Evolutionary conservation across 78 protist genomes (phyloP).

Genomic region (Speleostelium caveatum): DNA sequence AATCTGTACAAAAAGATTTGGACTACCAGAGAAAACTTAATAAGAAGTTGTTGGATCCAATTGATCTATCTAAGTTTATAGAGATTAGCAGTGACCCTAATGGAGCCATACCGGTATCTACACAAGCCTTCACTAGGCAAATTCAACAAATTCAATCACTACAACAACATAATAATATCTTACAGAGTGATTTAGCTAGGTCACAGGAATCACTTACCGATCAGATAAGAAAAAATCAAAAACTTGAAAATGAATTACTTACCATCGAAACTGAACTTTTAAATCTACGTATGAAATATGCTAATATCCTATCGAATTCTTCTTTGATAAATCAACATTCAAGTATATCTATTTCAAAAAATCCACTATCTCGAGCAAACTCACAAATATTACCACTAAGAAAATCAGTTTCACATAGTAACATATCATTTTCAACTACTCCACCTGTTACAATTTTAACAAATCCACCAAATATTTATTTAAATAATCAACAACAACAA

Average conservation of each 20-base stretch:
- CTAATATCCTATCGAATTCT: conserved; percentile 12
- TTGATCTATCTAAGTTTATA: conserved; percentile 22
- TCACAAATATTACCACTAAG: conserved; percentile 35
- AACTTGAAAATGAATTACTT: conserved; percentile 51
- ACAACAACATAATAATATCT: conserved; percentile 5
- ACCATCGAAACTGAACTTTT: conserved; percentile 47
- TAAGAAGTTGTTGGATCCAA: conserved; percentile 21
- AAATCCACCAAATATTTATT: background rate
- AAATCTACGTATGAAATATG: conserved; percentile 65
- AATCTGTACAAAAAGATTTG: conserved; percentile 37
- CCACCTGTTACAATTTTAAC: background rate
- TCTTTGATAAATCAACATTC: background rate
- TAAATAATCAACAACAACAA: no score
- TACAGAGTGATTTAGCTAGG: conserved; percentile 7
- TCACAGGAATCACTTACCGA: conserved; percentile 30
- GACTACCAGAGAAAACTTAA: conserved; percentile 15
- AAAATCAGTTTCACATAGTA: conserved; percentile 59
- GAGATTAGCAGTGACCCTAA: conserved; percentile 49
- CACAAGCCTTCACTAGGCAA: conserved; percentile 73
- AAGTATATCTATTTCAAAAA: background rate
- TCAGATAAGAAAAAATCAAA: conserved; percentile 11
- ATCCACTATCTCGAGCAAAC: conserved; percentile 59
- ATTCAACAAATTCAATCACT: conserved; percentile 66
- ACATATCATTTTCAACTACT: conserved; percentile 5
- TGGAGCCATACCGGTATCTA: conserved; percentile 65